Evolutionary conservation across 768 basidiomycete species (phyloP), one percentile per base, ranked within the genome.

Genomic region (Saitozyma sp.): DNA sequence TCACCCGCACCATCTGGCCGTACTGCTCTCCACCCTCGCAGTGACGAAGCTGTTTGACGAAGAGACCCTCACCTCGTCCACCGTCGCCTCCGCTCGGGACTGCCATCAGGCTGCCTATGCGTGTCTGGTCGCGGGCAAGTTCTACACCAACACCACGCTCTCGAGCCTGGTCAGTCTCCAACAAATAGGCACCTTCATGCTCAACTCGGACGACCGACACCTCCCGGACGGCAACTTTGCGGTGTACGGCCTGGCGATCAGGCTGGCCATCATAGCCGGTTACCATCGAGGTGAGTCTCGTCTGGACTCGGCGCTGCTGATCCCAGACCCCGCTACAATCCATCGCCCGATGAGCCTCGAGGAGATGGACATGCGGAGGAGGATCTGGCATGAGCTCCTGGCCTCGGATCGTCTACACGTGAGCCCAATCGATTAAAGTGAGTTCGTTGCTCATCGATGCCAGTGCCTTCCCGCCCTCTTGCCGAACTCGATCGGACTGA

Each of bases 361-460:
- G 40, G 43, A 58, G 46, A 58, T 58, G 57, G 57, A 58, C 19
- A 49, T 17, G 11, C 48, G 57, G 20, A 17, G 57, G 37, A 7
- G 46, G 46, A 58, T 58, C 4, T 58, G 57, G 57, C 57, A 58
- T 49, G 57, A 58, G 46, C 49, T 58, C 13, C n/a, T n/a, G n/a
- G n/a, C n/a, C 57, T 58, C 45, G 19, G 57, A 58, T 38, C 13
- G 57, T n/a, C 46, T 58, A 8, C 57, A 58, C 39, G 57, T 58
- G 38, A n/a, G 43, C 29, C 9, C 10, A 37, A 9, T 19, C 54
- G 10, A 10, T 8, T 55, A 39, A 38, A 8, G 10, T 55, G 19
- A 9, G 37, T 38, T 38, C 19, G 38, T 46, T 16, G 17, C 39
- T 9, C 20, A 6, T 54, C 16, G 7, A 6, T 14, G 6, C 39